Evolutionary conservation across 306 rosid genomes (phyloP).

Genomic region (Quercus parvula): DNA sequence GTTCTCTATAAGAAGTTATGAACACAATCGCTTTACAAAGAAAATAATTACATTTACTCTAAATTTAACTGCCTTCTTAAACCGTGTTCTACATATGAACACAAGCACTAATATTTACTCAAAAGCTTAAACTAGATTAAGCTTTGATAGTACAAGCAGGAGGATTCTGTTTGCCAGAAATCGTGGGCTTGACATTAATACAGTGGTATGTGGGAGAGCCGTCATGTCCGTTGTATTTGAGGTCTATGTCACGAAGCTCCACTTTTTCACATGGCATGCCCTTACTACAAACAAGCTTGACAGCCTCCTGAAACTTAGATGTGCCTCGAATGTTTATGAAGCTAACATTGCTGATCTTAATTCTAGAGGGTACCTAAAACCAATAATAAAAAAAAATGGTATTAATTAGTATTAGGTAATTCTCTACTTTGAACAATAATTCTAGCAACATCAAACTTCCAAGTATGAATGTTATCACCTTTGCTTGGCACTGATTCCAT

Average conservation of each 20-base stretch:
- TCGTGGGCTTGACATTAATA: slow-evolving; percentile 26
- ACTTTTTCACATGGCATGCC: slow-evolving; percentile 39
- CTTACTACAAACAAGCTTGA: slow-evolving; percentile 34
- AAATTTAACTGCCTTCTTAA: no score
- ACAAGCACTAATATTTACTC: no score
- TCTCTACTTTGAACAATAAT: neutral
- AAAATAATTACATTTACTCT: no score
- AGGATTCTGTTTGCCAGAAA: slow-evolving; percentile 23
- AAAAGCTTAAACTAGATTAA: neutral
- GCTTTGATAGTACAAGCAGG: slow-evolving; percentile 1
- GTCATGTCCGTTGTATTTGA: slow-evolving; percentile 13
- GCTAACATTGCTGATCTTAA: slow-evolving; percentile 44
- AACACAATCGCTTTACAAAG: no score
- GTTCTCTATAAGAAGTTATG: no score
- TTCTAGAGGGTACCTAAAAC: slow-evolving; percentile 26
- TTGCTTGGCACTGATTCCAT: slow-evolving; percentile 28
- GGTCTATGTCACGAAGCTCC: slow-evolving; percentile 18
- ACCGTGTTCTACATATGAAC: no score
- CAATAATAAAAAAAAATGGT: neutral
- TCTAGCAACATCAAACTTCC: no score
- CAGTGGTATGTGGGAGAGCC: slow-evolving; percentile 24
- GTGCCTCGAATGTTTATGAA: slow-evolving; percentile 43
- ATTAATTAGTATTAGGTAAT: neutral
- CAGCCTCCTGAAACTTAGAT: slow-evolving; percentile 16
- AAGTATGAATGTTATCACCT: slow-evolving; percentile 10